Percentiles rank a stretch among this genome's conserved stretches.
Evolutionary conservation across 2,329 filamentous ascomycete species (phyloP).

Genomic region (Penicillium sp.): DNA sequence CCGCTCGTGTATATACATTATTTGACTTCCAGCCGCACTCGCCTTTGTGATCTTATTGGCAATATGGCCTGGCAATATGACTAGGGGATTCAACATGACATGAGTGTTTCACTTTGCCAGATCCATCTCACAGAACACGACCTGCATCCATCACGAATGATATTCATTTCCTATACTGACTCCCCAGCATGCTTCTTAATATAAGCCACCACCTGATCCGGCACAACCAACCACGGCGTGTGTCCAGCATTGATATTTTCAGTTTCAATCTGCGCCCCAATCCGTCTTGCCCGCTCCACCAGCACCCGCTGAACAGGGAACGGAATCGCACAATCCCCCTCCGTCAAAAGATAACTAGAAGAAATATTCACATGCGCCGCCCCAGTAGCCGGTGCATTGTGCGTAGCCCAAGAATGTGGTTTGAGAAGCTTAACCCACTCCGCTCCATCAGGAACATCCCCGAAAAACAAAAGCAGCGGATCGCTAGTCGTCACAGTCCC

Average conservation of each 20-base stretch:
- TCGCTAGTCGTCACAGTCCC: conserved; percentile 27
- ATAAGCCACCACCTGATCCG: conserved; percentile 21
- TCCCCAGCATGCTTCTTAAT: conserved; percentile 19
- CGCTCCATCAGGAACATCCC: conserved; percentile 30
- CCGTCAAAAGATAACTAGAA: conserved; percentile 28
- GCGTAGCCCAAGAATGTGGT: conserved; percentile 32
- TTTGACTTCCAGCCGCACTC: neutral
- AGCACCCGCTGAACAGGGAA: conserved; percentile 31
- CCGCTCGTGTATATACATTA: neutral
- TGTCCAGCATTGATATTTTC: conserved; percentile 30
- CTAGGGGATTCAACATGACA: neutral
- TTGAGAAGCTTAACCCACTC: conserved; percentile 29
- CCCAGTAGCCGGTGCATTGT: conserved; percentile 26
- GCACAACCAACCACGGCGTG: conserved; percentile 30
- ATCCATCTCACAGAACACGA: neutral
- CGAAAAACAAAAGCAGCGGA: conserved; percentile 29
- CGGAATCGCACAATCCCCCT: conserved; percentile 31
- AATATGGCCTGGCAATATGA: neutral
- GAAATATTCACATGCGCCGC: conserved; percentile 28
- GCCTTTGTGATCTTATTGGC: neutral
- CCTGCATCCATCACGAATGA: neutral
- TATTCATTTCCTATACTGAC: neutral
- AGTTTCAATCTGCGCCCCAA: conserved; percentile 29
- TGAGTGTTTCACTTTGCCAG: neutral
- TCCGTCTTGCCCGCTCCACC: conserved; percentile 28